A percentile compares a stretch with the other conserved stretches of the same genome.
Evolutionary conservation across 1,139 yeast genomes (phyloP).

Genomic region (Geotrichum fermentans): DNA sequence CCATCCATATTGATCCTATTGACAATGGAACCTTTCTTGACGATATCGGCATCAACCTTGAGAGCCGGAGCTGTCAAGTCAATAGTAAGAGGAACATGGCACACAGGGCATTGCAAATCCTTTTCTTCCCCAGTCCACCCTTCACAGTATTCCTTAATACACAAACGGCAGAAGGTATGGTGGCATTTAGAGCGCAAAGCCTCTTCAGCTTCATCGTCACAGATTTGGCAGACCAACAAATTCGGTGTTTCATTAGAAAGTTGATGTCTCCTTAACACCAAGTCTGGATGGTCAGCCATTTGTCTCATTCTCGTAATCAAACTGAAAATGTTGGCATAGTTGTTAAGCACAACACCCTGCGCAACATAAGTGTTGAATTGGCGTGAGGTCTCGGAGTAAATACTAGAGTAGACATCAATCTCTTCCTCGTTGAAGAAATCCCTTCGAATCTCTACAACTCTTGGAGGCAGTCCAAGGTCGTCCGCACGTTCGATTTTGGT

Average conservation of each 20-base stretch:
- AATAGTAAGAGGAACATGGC: constrained; percentile 87
- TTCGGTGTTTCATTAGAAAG: constrained; percentile 43
- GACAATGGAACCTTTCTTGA: constrained; percentile 77
- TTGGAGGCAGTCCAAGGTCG: constrained; percentile 93
- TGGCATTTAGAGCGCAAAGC: constrained; percentile 93
- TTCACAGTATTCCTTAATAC: constrained; percentile 84
- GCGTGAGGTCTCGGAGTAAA: constrained; percentile 81
- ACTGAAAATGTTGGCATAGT: constrained; percentile 94
- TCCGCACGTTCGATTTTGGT: constrained; percentile 95
- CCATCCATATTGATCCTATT: constrained; percentile 81
- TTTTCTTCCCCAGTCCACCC: constrained; percentile 64
- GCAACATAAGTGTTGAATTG: constrained; percentile 83
- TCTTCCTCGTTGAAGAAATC: constrained; percentile 92
- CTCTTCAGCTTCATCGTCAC: constrained; percentile 98
- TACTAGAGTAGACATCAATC: constrained; percentile 79
- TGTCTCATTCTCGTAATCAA: constrained; percentile 96
- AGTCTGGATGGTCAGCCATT: constrained; percentile 95
- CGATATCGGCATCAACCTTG: constrained; percentile 60
- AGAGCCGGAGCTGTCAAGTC: constrained; percentile 85
- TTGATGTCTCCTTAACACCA: constrained; percentile 66
- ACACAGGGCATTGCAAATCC: constrained; percentile 83
- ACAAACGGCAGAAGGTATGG: constrained; percentile 86
- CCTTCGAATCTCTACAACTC: constrained; percentile 79
- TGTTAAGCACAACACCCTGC: constrained; percentile 89
- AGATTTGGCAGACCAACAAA: constrained; percentile 78